These are phyloP conservation scores for Juglanconis oblonga DNA, from an alignment of 2,329 filamentous ascomycete genomes.

Conservation along the genomic window DNA sequence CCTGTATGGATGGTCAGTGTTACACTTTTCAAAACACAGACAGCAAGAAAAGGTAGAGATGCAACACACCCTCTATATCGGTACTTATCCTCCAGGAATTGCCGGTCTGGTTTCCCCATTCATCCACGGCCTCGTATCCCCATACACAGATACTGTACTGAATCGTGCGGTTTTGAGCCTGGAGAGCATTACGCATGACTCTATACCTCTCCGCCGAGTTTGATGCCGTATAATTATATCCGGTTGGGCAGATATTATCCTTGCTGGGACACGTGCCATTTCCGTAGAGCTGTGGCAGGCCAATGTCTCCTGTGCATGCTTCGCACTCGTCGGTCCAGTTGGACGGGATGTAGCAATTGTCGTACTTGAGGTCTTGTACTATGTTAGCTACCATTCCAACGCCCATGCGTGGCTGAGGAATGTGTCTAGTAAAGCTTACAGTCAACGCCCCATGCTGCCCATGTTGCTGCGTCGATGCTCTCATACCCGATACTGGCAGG, in stretches of 20 bases:
- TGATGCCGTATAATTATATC: conserved; percentile 44
- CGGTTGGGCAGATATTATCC: conserved; percentile 26
- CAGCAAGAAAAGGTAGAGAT: not conserved
- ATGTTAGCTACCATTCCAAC: too few relatives aligned
- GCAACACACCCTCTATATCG: conserved; percentile 31
- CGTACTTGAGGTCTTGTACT: conserved; percentile 9
- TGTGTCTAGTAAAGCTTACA: not conserved
- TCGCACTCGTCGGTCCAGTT: conserved; percentile 1
- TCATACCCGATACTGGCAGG: conserved; percentile 11
- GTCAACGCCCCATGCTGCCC: conserved; percentile 10
- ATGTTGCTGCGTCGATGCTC: conserved; percentile 4
- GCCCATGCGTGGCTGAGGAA: not conserved
- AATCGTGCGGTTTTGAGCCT: conserved; percentile 36
- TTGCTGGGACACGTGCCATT: conserved; percentile 1
- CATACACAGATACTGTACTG: conserved; percentile 45
- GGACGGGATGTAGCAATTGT: conserved; percentile 7
- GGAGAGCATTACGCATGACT: conserved; percentile 42
- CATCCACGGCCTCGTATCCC: conserved; percentile 41
- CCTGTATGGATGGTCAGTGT: conserved; percentile 34
- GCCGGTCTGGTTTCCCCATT: conserved; percentile 42
- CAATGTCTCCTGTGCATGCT: conserved; percentile 1
- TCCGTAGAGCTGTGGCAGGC: not conserved
- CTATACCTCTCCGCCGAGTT: conserved; percentile 40
- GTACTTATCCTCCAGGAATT: conserved; percentile 38
- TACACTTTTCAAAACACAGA: not conserved